Evolutionary conservation across 148 eudicot genomes (phyloP), one percentile per base, ranked within the genome.

Genomic region (Heliamphora exappendiculata): DNA sequence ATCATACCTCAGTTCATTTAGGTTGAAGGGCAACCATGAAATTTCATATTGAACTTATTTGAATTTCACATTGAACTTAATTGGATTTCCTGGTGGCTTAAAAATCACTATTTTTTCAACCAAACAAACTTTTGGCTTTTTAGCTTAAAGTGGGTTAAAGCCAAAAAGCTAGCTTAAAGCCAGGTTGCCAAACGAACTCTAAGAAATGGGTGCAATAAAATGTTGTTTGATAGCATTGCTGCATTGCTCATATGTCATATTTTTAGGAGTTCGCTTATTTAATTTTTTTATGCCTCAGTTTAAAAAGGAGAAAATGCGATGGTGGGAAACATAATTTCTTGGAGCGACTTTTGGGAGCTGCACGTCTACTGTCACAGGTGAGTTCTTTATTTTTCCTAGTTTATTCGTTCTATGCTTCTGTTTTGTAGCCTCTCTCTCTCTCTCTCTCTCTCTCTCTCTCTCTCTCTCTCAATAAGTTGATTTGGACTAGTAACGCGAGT

Each of bases 301-400:
- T 95, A 84, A 95, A 93, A 87, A 85, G 85, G 86, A 84, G 81
- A 76, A 89, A 81, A 81, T 54, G 77, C 28, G 83, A 79, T 47
- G 78, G 79, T 67, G 89, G 88, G 51, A 93, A 86, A 65, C 79
- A 80, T 81, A 91, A 84, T 79, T 89, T 95, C 73, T 44, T 93
- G 84, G 93, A 89, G 80, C 88, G 92, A n/a, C 89, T 93, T 66
- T 47, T 84, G 49, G 99, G 98, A 81, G 90, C 88, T 44, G 91
- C 93, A 49, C 97, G 98, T 49, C 79, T 95, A 42, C 81, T 95
- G 31, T 93, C 98, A 55, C 86, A 88, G 94, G 99, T 93, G 45
- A 26, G 76, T 2, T 22, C 29, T 77, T 45, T 24, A 3, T 17
- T 34, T 16, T 36, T 51, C 42, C 8, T 26, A 37, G 7, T 17